Conservation (phyloP, 345 rosid genomes). For the Ceriops tagal region DNA sequence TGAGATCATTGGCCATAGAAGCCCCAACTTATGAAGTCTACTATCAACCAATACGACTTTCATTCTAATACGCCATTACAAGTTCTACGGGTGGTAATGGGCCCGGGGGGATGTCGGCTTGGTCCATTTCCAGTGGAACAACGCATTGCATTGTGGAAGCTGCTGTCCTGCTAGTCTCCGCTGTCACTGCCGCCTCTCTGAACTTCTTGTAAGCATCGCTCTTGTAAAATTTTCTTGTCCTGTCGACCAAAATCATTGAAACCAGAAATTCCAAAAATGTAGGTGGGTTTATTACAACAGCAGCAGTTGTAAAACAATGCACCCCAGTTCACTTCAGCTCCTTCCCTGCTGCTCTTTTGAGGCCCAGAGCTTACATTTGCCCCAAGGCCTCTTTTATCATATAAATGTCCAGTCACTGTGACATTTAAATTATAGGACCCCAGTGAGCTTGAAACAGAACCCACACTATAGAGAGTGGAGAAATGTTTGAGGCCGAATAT, state of each 20-base stretch:
- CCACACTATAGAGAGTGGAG: constrained; percentile 20
- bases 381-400: constrained; percentile 19
- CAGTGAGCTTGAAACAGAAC: constrained; percentile 20
- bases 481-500: constrained; percentile 24
- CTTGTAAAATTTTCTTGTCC: constrained; percentile 17
- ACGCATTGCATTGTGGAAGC: too few species aligned
- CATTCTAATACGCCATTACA: too few species aligned
- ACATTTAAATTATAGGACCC: constrained; percentile 22
- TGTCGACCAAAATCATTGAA: constrained; percentile 13
- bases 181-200: background rate
- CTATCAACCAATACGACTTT: too few species aligned
- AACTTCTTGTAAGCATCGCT: constrained; percentile 23
- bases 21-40: too few species aligned
- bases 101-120: too few species aligned
- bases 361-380: constrained; percentile 14
- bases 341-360: constrained; percentile 7
- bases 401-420: constrained; percentile 21
- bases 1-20: too few species aligned
- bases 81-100: too few species aligned
- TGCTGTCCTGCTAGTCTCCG: background rate
- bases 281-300: constrained; percentile 5
- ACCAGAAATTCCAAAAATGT: constrained; percentile 17
- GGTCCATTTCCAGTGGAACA: too few species aligned
- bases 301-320: constrained; percentile 11
- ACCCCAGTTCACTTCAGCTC: constrained; percentile 10